Conservation (phyloP, 805 yeast species). For the Lachancea lanzarotensis region DNA sequence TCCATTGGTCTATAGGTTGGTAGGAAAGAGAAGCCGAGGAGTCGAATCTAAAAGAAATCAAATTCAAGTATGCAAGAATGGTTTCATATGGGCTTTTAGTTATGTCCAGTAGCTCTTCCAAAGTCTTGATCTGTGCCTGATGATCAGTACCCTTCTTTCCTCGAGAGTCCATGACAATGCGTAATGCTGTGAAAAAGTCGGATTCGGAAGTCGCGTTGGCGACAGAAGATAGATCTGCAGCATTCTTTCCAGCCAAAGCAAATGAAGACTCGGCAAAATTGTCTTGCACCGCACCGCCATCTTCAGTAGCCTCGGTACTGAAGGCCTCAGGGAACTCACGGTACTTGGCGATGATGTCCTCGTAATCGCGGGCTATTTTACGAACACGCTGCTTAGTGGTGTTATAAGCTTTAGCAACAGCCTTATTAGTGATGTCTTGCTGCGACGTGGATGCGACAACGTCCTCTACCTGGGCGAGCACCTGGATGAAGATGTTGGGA, state of each 20-base stretch:
- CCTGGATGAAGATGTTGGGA: slow-evolving; percentile 65
- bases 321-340: slow-evolving; percentile 69
- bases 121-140: slow-evolving; percentile 61
- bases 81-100: slow-evolving; percentile 61
- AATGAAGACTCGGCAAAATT: slow-evolving; percentile 30
- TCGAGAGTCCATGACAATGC: slow-evolving; percentile 75
- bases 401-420: slow-evolving; percentile 82
- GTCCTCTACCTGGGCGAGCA: slow-evolving; percentile 67
- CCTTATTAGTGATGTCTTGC: slow-evolving; percentile 69
- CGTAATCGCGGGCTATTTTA: slow-evolving; percentile 69
- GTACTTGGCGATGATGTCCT: slow-evolving; percentile 50
- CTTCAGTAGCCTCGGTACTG: slow-evolving; percentile 35
- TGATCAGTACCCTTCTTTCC: slow-evolving; percentile 93
- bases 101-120: slow-evolving; percentile 56
- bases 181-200: slow-evolving; percentile 64
- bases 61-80: slow-evolving; percentile 69
- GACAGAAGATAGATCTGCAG: slow-evolving; percentile 27
- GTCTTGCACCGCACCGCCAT: slow-evolving; percentile 25
- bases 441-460: slow-evolving; percentile 49
- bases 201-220: slow-evolving; percentile 34
- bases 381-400: slow-evolving; percentile 81
- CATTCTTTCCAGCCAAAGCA: slow-evolving; percentile 29
- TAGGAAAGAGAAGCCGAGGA: slow-evolving; percentile 56
- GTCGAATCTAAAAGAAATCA: slow-evolving; percentile 87
- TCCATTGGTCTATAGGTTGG: slow-evolving; percentile 82